Conservation (phyloP, 768 basidiomycete genomes). For the Goffeauzyma gilvescens region DNA sequence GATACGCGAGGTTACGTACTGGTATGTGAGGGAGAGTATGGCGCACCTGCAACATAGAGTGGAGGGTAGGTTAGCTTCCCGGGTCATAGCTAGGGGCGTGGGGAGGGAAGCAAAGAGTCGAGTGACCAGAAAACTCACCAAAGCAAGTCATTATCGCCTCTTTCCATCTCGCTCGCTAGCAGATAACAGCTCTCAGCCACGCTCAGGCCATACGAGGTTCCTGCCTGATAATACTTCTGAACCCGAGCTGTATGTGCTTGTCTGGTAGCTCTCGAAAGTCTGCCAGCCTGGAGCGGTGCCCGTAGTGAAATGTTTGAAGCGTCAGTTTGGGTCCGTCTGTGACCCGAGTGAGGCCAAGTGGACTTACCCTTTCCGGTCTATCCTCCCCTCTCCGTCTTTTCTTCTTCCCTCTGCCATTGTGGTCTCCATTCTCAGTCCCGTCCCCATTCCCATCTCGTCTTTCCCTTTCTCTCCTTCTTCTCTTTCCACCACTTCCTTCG, state of each 20-base stretch:
- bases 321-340: no score
- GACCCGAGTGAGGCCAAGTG: no score
- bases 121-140: slow-evolving; percentile 55
- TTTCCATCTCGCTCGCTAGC: slow-evolving; percentile 72
- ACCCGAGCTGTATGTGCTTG: slow-evolving; percentile 45
- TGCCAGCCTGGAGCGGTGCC: slow-evolving; percentile 37
- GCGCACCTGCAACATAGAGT: slow-evolving; percentile 48
- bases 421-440: slow-evolving; percentile 10
- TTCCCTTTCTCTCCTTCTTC: slow-evolving; percentile 22
- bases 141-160: slow-evolving; percentile 78
- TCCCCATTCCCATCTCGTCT: slow-evolving; percentile 10
- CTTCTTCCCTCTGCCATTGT: slow-evolving; percentile 7
- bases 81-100: neutral
- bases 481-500: slow-evolving; percentile 14
- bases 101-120: neutral
- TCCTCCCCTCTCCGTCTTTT: slow-evolving; percentile 7
- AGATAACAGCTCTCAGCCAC: slow-evolving; percentile 75
- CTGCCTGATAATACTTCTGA: slow-evolving; percentile 63
- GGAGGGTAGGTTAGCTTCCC: neutral
- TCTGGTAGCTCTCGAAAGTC: slow-evolving; percentile 53
- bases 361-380: slow-evolving; percentile 8
- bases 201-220: slow-evolving; percentile 75
- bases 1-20: slow-evolving; percentile 74
- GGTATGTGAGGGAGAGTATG: slow-evolving; percentile 78
- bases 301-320: no score